A percentile compares a stretch with the other conserved stretches of the same genome.
Evolutionary conservation across 768 basidiomycete genomes (phyloP).

Genomic region (Aureoboletus auriporus): DNA sequence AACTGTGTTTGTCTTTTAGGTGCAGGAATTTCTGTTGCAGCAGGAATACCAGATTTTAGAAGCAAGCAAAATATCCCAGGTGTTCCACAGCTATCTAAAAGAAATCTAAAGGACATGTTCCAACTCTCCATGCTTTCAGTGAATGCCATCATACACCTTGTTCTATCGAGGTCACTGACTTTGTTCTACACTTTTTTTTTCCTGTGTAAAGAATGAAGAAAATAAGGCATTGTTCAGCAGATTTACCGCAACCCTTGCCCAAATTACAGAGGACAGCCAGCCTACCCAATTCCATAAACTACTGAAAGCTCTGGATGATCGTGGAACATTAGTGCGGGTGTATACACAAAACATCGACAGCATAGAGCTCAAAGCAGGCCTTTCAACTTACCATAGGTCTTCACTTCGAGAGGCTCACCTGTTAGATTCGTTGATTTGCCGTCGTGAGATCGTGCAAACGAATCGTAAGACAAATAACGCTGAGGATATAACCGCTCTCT

Average conservation of each 20-base stretch:
- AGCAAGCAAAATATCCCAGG: constrained; percentile 1
- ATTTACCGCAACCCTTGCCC: not conserved
- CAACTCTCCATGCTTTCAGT: constrained; percentile 5
- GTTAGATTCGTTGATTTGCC: too few species aligned
- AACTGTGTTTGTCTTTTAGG: not conserved
- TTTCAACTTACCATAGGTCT: constrained; percentile 6
- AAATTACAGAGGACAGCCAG: not conserved
- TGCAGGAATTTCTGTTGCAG: constrained; percentile 8
- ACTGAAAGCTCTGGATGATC: constrained; percentile 7
- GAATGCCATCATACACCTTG: too few species aligned
- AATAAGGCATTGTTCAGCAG: too few species aligned
- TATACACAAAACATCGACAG: constrained; percentile 15
- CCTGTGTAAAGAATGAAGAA: too few species aligned
- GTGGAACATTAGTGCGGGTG: not conserved
- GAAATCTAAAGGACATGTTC: constrained; percentile 12
- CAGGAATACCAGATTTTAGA: constrained; percentile 11
- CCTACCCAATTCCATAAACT: constrained; percentile 10
- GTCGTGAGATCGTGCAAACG: too few species aligned
- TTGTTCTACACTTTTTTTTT: too few species aligned
- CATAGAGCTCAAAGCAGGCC: constrained; percentile 6
- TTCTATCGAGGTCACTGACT: too few species aligned
- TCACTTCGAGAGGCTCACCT: too few species aligned
- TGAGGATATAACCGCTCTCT: too few species aligned
- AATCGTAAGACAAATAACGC: too few species aligned
- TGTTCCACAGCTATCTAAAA: not conserved